A percentile compares a stretch with the other conserved stretches of the same genome.
Conservation (phyloP, 2,329 filamentous ascomycete species). For the Hypoxylon sp. region DNA sequence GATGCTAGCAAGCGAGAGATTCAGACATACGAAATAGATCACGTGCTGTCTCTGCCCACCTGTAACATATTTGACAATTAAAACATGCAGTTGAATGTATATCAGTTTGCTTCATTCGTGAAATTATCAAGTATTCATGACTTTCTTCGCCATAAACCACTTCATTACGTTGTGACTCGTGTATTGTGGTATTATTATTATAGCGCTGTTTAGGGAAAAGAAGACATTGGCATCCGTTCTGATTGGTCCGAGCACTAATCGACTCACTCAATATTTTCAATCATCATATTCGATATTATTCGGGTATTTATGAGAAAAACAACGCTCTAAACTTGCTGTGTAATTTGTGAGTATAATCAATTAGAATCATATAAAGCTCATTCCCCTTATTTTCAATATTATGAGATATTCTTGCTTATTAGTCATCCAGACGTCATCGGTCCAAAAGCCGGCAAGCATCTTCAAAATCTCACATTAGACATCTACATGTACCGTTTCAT, state of each 20-base stretch:
- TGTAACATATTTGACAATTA: constrained; percentile 37
- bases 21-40: constrained; percentile 56
- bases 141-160: not conserved
- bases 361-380: not conserved
- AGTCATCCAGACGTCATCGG: not conserved
- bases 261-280: constrained; percentile 44
- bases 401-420: constrained; percentile 11
- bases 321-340: not conserved
- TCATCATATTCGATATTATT: constrained; percentile 19
- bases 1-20: constrained; percentile 67
- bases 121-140: not conserved
- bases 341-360: not conserved
- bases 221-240: constrained; percentile 1
- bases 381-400: not conserved
- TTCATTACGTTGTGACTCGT: not conserved
- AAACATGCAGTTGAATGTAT: constrained; percentile 43
- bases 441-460: not conserved
- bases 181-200: not conserved
- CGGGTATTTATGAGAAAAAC: not conserved
- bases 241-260: constrained; percentile 46
- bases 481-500: not conserved
- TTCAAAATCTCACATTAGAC: not conserved
- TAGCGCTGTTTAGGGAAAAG: not conserved
- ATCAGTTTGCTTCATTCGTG: constrained; percentile 26
- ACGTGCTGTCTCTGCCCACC: constrained; percentile 30